A percentile compares a stretch with the other conserved stretches of the same genome.
These are phyloP conservation scores for Ceratobasidium sp. DNA, from an alignment of 1,284 basidiomycete species.

Conservation along the genomic window DNA sequence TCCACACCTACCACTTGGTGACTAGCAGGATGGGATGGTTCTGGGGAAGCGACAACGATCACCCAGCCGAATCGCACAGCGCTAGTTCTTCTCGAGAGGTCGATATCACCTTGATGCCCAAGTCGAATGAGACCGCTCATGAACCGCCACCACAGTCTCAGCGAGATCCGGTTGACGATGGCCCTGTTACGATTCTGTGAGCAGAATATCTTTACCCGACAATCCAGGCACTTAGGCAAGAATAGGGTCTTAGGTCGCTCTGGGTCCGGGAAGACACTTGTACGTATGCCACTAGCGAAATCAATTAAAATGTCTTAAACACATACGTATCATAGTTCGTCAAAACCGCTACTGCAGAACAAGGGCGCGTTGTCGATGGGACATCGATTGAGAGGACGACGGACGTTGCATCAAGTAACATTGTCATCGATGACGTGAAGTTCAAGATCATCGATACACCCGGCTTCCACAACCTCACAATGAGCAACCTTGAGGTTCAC, in stretches of 20 bases:
- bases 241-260: conserved; percentile 28
- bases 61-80: too few species aligned
- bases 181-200: neutral
- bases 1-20: too few species aligned
- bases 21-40: too few species aligned
- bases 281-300: neutral
- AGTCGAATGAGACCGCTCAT: too few species aligned
- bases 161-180: too few species aligned
- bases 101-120: too few species aligned
- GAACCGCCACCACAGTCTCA: too few species aligned
- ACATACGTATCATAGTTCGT: neutral
- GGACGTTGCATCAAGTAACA: neutral
- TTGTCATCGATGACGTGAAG: neutral
- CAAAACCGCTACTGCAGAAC: neutral
- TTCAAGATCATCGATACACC: conserved; percentile 28
- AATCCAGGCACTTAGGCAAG: neutral
- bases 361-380: neutral
- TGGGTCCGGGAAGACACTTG: conserved; percentile 29
- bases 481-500: neutral
- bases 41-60: too few species aligned
- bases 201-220: neutral
- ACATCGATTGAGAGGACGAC: neutral
- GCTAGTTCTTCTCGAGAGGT: too few species aligned
- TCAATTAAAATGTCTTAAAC: too few species aligned
- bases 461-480: conserved; percentile 14